Evolutionary conservation across 116 monocot species (phyloP).

Genomic region (Dioscorea cayenensis): DNA sequence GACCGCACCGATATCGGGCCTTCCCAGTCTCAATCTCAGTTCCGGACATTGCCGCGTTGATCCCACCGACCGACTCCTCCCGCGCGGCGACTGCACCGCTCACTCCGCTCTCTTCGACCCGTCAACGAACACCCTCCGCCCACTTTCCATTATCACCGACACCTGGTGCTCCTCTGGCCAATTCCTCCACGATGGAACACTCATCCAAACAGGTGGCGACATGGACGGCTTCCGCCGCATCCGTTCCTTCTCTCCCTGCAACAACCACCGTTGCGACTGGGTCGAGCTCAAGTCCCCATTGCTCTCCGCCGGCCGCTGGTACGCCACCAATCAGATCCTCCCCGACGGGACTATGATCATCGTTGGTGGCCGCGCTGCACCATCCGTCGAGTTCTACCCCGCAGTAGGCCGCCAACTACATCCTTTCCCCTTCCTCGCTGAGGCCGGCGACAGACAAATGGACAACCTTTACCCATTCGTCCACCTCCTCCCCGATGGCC

Average conservation of each 20-base stretch:
- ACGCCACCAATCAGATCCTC: slow-evolving; percentile 29
- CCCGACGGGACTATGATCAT: slow-evolving; percentile 28
- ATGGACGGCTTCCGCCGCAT: slow-evolving; percentile 41
- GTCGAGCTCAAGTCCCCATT: slow-evolving; percentile 28
- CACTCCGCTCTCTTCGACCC: slow-evolving; percentile 68
- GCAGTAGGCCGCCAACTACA: not conserved
- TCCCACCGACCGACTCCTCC: slow-evolving; percentile 19
- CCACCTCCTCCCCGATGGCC: slow-evolving; percentile 43
- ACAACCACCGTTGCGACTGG: slow-evolving; percentile 38
- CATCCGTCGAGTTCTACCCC: slow-evolving; percentile 23
- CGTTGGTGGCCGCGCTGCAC: slow-evolving; percentile 20
- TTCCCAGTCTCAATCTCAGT: slow-evolving; percentile 33
- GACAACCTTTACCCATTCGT: slow-evolving; percentile 53
- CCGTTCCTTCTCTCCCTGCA: slow-evolving; percentile 39
- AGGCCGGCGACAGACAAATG: slow-evolving; percentile 17
- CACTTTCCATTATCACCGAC: slow-evolving; percentile 51
- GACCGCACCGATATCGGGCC: slow-evolving; percentile 75
- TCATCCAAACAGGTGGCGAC: slow-evolving; percentile 72
- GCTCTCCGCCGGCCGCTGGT: slow-evolving; percentile 23
- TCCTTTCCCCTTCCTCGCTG: slow-evolving; percentile 18
- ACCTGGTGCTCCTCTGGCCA: slow-evolving; percentile 69
- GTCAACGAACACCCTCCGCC: slow-evolving; percentile 29
- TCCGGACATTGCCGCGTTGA: slow-evolving; percentile 10
- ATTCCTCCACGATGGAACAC: slow-evolving; percentile 59
- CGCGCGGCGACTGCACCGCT: slow-evolving; percentile 44